Evolutionary conservation across 768 basidiomycete genomes (phyloP).

Genomic region (Hypholoma fasciculare): DNA sequence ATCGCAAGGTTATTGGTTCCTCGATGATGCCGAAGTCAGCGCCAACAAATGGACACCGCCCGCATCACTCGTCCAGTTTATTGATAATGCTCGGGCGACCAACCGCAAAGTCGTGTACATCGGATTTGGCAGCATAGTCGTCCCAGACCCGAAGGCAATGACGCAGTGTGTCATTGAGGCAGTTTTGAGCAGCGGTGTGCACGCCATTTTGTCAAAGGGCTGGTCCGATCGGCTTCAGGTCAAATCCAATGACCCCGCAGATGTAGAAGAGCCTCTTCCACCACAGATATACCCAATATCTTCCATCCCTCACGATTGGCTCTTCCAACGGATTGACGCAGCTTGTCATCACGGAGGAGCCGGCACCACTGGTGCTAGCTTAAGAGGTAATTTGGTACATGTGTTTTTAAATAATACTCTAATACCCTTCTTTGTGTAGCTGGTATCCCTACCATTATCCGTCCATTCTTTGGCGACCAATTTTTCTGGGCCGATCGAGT

Average conservation of each 20-base stretch:
- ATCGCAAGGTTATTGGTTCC: conserved; percentile 89
- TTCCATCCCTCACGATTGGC: conserved; percentile 94
- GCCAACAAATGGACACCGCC: conserved; percentile 91
- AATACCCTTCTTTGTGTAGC: conserved; percentile 43
- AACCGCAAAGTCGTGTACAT: conserved; percentile 96
- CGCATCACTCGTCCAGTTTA: conserved; percentile 75
- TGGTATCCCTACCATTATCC: conserved; percentile 93
- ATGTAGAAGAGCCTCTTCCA: conserved; percentile 71
- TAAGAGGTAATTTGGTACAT: conserved; percentile 62
- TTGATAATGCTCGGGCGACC: conserved; percentile 69
- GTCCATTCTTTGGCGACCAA: conserved; percentile 98
- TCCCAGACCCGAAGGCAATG: conserved; percentile 92
- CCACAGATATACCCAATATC: conserved; percentile 81
- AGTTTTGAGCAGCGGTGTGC: conserved; percentile 81
- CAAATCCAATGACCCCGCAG: conserved; percentile 58
- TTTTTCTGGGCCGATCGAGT: conserved; percentile 98
- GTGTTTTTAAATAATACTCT: neutral
- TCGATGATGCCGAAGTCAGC: conserved; percentile 89
- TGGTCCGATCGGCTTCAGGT: conserved; percentile 91
- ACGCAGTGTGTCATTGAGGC: conserved; percentile 90
- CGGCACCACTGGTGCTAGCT: conserved; percentile 92
- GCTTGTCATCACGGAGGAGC: conserved; percentile 98
- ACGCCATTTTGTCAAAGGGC: conserved; percentile 94
- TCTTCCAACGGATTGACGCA: conserved; percentile 93
- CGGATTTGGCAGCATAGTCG: conserved; percentile 96